Percentiles rank a stretch among this genome's conserved stretches.
Conservation (phyloP, 2,329 filamentous ascomycete species). For the Colletotrichum spaethianum region DNA sequence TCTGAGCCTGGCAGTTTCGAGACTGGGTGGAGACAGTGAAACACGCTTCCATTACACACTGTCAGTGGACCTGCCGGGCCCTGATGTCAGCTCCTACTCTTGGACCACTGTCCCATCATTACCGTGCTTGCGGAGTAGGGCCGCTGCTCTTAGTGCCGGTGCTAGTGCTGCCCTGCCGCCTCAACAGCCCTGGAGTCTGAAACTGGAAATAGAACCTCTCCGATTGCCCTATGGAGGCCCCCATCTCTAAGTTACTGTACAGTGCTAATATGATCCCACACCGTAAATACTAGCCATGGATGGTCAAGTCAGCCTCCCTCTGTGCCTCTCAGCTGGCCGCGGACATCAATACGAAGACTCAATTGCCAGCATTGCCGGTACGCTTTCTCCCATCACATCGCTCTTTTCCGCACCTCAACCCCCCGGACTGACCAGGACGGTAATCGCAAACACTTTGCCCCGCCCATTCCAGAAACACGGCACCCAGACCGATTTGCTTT, state of each 20-base stretch:
- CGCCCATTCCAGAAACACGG: background rate
- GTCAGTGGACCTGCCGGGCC: background rate
- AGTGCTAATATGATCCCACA: background rate
- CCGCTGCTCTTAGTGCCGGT: background rate
- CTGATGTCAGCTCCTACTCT: background rate
- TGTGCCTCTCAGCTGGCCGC: background rate
- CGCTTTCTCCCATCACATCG: background rate
- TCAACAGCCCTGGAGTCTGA: background rate
- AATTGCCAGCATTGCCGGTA: background rate
- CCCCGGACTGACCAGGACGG: background rate
- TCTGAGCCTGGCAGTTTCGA: slow-evolving; percentile 18
- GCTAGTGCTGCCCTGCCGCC: background rate
- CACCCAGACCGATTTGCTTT: background rate
- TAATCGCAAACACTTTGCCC: slow-evolving; percentile 10
- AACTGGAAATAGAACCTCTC: slow-evolving; percentile 28
- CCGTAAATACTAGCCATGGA: background rate
- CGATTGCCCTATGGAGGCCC: background rate
- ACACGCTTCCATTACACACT: slow-evolving; percentile 4
- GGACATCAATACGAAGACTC: slow-evolving; percentile 7
- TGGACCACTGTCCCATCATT: background rate
- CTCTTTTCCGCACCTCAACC: slow-evolving; percentile 1
- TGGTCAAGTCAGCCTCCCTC: slow-evolving; percentile 15
- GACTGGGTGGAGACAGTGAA: slow-evolving; percentile 23
- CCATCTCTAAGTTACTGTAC: background rate
- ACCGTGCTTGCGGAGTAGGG: background rate